Evolutionary conservation across 768 basidiomycete genomes (phyloP).

Genomic region (Rhizopogon vesiculosus): DNA sequence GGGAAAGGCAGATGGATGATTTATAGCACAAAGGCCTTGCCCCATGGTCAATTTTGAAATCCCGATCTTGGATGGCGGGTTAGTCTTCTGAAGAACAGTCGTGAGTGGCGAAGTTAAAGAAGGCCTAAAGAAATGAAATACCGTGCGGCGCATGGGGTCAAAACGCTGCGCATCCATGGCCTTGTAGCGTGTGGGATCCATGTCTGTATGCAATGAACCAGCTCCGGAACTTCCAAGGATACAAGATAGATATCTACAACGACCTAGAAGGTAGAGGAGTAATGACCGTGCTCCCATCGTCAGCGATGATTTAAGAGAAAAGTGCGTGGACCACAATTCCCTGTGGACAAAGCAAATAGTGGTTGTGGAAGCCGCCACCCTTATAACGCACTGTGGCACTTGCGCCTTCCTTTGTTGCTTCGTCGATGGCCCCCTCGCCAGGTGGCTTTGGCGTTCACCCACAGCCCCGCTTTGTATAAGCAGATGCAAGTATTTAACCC

Average conservation of each 20-base stretch:
- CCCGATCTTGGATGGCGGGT: slow-evolving; percentile 6
- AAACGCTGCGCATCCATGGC: slow-evolving; percentile 29
- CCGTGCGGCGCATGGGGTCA: slow-evolving; percentile 25
- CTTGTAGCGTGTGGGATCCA: slow-evolving; percentile 17
- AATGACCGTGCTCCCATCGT: neutral
- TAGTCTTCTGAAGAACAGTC: slow-evolving; percentile 15
- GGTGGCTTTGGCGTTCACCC: neutral
- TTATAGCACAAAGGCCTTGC: slow-evolving; percentile 15
- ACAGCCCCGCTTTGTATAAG: neutral
- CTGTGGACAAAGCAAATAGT: neutral
- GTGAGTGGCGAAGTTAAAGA: slow-evolving; percentile 17
- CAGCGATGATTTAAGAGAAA: neutral
- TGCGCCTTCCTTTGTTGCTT: neutral
- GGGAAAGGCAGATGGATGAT: neutral
- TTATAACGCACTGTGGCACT: neutral
- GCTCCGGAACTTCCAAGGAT: neutral
- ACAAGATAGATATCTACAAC: neutral
- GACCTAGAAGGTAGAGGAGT: neutral
- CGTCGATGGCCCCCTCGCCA: neutral
- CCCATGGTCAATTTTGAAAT: slow-evolving; percentile 20
- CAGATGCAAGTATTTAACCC: neutral
- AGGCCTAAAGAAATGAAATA: slow-evolving; percentile 9
- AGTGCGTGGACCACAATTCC: neutral
- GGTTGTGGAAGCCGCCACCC: neutral
- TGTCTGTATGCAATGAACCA: neutral